Percentiles rank a stretch among this genome's conserved stretches.
Conservation (phyloP, 2,329 filamentous ascomycete genomes). For the Fusarium mundagurra region DNA sequence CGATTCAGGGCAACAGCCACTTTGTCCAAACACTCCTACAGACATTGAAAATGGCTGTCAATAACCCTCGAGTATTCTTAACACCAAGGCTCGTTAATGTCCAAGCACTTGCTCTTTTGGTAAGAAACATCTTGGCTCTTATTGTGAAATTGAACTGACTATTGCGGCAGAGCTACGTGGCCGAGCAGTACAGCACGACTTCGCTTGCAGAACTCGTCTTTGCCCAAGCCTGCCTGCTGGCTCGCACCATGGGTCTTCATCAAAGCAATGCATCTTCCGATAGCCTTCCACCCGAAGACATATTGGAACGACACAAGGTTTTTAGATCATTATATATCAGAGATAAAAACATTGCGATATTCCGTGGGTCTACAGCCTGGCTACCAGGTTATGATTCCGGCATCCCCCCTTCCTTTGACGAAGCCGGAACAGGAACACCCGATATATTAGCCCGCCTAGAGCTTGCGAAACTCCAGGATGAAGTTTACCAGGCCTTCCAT, state of each 20-base stretch:
- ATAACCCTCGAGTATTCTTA: constrained; percentile 41
- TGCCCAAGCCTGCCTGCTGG: constrained; percentile 40
- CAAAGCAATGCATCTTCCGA: constrained; percentile 24
- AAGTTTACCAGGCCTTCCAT: constrained; percentile 33
- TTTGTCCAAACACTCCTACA: constrained; percentile 41
- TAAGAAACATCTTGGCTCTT: not conserved
- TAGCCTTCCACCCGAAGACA: constrained; percentile 8
- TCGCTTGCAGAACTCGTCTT: constrained; percentile 39
- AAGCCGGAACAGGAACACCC: not conserved
- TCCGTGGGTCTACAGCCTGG: constrained; percentile 36
- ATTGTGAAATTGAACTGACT: not conserved
- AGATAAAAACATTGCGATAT: constrained; percentile 38
- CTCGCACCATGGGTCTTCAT: constrained; percentile 42
- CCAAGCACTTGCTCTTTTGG: constrained; percentile 40
- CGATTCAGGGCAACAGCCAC: constrained; percentile 34
- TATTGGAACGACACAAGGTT: constrained; percentile 35
- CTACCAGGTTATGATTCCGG: constrained; percentile 32
- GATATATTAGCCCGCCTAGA: constrained; percentile 31
- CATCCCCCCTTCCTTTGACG: not conserved
- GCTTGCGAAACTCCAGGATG: constrained; percentile 39
- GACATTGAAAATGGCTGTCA: constrained; percentile 40
- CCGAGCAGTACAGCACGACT: constrained; percentile 41
- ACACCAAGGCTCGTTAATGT: constrained; percentile 41
- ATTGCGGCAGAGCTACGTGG: constrained; percentile 33
- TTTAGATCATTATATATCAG: constrained; percentile 41